These are phyloP conservation scores for Rhexocercosporidium sp. DNA, from an alignment of 2,329 filamentous ascomycete genomes.

Conservation along the genomic window DNA sequence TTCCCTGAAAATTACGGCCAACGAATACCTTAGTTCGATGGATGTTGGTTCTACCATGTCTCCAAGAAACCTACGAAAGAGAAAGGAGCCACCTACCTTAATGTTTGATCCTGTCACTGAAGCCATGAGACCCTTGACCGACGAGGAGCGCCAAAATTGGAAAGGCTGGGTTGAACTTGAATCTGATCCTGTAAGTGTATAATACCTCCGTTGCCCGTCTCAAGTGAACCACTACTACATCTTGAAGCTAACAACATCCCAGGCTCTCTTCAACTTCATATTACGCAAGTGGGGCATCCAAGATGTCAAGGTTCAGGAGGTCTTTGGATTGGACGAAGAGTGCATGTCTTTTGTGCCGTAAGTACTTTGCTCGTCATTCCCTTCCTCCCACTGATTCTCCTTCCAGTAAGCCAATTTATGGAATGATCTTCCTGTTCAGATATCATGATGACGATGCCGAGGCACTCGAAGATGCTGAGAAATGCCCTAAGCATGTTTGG, in stretches of 20 bases:
- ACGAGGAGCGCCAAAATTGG: conserved; percentile 64
- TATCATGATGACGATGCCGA: conserved; percentile 59
- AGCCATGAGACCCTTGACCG: conserved; percentile 51
- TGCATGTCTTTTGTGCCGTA: conserved; percentile 68
- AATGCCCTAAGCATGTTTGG: conserved; percentile 74
- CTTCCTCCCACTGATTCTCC: conserved; percentile 36
- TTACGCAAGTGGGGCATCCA: conserved; percentile 78
- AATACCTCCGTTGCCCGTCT: neutral
- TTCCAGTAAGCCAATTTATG: conserved; percentile 73
- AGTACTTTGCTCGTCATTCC: conserved; percentile 29
- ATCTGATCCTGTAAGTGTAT: conserved; percentile 75
- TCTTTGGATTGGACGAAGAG: conserved; percentile 73
- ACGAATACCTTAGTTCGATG: neutral
- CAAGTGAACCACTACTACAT: no score
- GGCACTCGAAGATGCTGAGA: conserved; percentile 55
- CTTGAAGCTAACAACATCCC: neutral
- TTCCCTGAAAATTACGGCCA: neutral
- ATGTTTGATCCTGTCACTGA: conserved; percentile 27
- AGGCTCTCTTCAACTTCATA: conserved; percentile 88
- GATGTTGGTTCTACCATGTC: neutral
- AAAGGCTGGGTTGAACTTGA: conserved; percentile 84
- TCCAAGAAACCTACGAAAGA: conserved; percentile 5
- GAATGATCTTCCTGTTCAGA: conserved; percentile 87
- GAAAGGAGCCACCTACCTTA: conserved; percentile 15
- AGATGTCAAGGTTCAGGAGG: conserved; percentile 75